Evolutionary conservation across 2,329 filamentous ascomycete genomes (phyloP).

Genomic region (Fusarium papillatum): DNA sequence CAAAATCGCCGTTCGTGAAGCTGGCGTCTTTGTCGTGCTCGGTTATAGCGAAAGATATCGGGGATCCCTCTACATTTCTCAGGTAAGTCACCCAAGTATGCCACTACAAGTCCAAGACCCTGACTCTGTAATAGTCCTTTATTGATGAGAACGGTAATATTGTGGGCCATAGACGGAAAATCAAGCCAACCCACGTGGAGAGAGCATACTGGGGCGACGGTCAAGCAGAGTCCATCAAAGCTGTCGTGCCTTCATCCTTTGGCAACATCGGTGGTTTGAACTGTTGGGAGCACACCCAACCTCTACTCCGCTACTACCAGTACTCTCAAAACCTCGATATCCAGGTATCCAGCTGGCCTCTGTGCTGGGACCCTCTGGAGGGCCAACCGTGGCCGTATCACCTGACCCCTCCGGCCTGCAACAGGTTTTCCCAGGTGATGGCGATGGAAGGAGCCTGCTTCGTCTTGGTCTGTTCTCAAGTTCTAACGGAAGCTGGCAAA

Average conservation of each 20-base stretch:
- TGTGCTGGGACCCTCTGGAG: not conserved
- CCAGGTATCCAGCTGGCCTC: constrained; percentile 2
- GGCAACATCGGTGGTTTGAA: constrained; percentile 55
- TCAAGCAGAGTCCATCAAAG: constrained; percentile 50
- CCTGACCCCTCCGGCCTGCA: not conserved
- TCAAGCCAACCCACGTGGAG: constrained; percentile 67
- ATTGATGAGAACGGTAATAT: constrained; percentile 25
- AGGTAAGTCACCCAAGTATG: not conserved
- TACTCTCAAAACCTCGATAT: constrained; percentile 5
- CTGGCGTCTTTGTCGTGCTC: not conserved
- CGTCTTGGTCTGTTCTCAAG: not conserved
- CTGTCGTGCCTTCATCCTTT: constrained; percentile 46
- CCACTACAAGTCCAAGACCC: not conserved
- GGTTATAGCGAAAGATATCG: constrained; percentile 3
- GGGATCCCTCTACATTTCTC: constrained; percentile 1
- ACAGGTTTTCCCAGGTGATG: not conserved
- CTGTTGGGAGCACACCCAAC: constrained; percentile 52
- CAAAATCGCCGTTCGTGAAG: not conserved
- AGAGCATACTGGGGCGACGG: constrained; percentile 62
- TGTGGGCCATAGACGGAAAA: constrained; percentile 53
- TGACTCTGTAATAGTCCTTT: not conserved
- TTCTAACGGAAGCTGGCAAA: not conserved
- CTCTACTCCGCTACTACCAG: constrained; percentile 7
- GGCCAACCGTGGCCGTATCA: not conserved
- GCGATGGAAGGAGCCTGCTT: not conserved